Evolutionary conservation across 2,329 filamentous ascomycete genomes (phyloP).

Genomic region (Trichoderma lentiforme): DNA sequence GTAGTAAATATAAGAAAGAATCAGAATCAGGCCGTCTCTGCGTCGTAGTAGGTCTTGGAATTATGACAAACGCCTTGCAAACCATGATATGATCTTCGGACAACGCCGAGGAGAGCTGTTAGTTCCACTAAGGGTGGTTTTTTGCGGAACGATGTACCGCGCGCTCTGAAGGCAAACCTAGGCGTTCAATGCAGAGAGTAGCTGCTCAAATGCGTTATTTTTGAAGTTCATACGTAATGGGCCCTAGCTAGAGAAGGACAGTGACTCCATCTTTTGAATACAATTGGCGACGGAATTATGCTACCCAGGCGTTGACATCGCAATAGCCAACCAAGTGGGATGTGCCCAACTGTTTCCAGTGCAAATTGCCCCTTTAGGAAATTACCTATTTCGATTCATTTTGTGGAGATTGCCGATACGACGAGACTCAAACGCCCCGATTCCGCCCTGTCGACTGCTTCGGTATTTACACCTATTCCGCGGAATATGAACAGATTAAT

Average conservation of each 20-base stretch:
- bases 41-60: no score
- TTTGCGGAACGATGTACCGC: no score
- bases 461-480: not conserved
- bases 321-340: not conserved
- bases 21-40: no score
- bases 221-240: not conserved
- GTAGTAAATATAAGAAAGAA: no score
- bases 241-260: not conserved
- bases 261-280: not conserved
- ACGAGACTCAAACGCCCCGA: not conserved
- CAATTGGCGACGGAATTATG: not conserved
- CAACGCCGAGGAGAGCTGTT: no score
- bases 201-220: not conserved
- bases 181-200: not conserved
- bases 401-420: not conserved
- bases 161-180: not conserved
- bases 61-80: no score
- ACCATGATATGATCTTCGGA: no score
- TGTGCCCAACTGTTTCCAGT: not conserved
- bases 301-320: not conserved
- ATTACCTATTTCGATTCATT: not conserved
- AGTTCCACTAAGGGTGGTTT: no score
- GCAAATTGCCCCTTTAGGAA: not conserved
- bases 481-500: not conserved
- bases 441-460: not conserved